Evolutionary conservation across 306 rosid genomes (phyloP).

Genomic region (Cicer bijugum): DNA sequence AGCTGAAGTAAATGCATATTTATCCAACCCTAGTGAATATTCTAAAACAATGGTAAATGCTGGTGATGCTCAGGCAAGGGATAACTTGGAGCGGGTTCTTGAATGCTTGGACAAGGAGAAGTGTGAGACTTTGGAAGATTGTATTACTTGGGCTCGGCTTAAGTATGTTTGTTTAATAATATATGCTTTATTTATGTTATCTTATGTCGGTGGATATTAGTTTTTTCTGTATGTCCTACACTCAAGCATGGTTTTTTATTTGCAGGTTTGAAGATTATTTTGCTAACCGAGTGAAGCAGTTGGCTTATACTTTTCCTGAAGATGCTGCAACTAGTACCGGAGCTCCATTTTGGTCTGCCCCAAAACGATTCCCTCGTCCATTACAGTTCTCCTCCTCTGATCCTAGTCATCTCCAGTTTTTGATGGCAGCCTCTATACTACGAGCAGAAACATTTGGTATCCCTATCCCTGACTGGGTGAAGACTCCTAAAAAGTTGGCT

Average conservation of each 20-base stretch:
- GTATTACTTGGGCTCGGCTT: constrained; percentile 88
- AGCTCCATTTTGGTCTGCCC: constrained; percentile 98
- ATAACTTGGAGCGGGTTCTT: constrained; percentile 87
- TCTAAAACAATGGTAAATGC: constrained; percentile 67
- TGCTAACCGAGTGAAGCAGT: constrained; percentile 85
- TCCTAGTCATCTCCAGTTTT: constrained; percentile 72
- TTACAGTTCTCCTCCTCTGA: constrained; percentile 80
- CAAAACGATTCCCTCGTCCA: constrained; percentile 91
- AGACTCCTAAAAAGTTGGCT: constrained; percentile 68
- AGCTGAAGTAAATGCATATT: constrained; percentile 83
- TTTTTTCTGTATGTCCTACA: constrained; percentile 14
- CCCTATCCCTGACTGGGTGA: constrained; percentile 84
- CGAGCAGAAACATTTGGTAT: constrained; percentile 94
- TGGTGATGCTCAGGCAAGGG: constrained; percentile 99
- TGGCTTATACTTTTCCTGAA: constrained; percentile 90
- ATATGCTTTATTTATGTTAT: background rate
- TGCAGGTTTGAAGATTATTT: constrained; percentile 96
- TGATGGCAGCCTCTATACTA: constrained; percentile 78
- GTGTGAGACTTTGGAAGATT: constrained; percentile 83
- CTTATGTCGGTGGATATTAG: background rate
- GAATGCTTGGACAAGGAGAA: constrained; percentile 89
- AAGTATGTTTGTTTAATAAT: constrained; percentile 57
- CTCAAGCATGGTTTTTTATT: constrained; percentile 17
- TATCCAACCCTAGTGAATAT: constrained; percentile 86
- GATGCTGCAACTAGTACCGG: constrained; percentile 95